Percentiles rank a stretch among this genome's conserved stretches.
These are phyloP conservation scores for Remersonia thermophila DNA, from an alignment of 2,329 filamentous ascomycete genomes.

Conservation along the genomic window DNA sequence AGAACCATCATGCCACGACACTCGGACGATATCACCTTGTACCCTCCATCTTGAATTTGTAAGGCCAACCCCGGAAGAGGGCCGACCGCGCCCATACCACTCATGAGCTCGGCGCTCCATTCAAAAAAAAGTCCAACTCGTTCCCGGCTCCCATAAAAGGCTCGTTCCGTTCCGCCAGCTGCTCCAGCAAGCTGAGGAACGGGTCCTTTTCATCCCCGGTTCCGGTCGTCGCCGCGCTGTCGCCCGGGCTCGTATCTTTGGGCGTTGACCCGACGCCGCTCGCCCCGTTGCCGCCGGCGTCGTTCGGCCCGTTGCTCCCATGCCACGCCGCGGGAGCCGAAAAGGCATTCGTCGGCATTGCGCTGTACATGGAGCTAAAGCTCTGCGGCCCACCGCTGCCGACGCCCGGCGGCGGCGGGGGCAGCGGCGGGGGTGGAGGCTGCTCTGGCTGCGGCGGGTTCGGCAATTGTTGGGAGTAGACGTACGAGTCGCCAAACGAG, in stretches of 20 bases:
- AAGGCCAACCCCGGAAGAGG: too few species aligned
- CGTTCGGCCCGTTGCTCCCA: constrained; percentile 21
- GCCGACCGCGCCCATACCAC: not conserved
- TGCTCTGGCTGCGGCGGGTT: too few species aligned
- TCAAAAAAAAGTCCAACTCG: constrained; percentile 70
- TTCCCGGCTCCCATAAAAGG: constrained; percentile 54
- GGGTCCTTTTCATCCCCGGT: constrained; percentile 61
- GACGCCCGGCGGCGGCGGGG: constrained; percentile 20
- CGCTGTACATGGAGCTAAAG: too few species aligned
- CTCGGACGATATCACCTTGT: too few species aligned
- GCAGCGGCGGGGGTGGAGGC: constrained; percentile 23
- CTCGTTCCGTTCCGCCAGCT: constrained; percentile 66
- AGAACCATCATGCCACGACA: too few species aligned
- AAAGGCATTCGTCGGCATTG: too few species aligned
- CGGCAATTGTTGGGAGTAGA: constrained; percentile 24
- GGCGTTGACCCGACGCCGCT: constrained; percentile 28
- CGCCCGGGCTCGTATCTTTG: constrained; percentile 36
- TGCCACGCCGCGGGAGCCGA: too few species aligned
- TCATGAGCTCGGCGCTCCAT: constrained; percentile 6
- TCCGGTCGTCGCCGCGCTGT: constrained; percentile 31
- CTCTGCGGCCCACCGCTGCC: too few species aligned
- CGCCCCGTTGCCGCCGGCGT: constrained; percentile 14
- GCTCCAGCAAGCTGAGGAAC: constrained; percentile 66
- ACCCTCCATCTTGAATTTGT: too few species aligned
- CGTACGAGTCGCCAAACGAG: constrained; percentile 29